Conservation (phyloP, 116 monocot species). For the Papilionanthe hybrid region DNA sequence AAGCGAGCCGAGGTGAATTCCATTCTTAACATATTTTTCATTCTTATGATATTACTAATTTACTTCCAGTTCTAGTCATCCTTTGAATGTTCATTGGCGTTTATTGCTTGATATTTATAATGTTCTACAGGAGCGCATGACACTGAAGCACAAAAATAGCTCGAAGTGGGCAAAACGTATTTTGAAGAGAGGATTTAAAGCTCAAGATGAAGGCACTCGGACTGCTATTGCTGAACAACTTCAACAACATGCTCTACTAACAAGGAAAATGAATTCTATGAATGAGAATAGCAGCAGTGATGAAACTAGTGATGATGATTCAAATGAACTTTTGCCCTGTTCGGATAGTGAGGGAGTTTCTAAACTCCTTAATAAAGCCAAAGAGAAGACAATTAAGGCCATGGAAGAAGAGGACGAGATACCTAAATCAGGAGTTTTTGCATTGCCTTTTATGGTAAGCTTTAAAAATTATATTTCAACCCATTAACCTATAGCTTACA, state of each 20-base stretch:
- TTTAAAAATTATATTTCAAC: conserved; percentile 1
- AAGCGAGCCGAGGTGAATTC: conserved; percentile 82
- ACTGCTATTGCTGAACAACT: conserved; percentile 88
- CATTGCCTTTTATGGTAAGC: conserved; percentile 91
- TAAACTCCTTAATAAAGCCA: conserved; percentile 61
- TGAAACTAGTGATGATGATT: conserved; percentile 52
- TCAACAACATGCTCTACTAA: conserved; percentile 62
- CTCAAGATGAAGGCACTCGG: conserved; percentile 87
- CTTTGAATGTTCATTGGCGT: conserved; percentile 3
- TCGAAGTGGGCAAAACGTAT: conserved; percentile 87
- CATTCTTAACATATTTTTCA: background rate
- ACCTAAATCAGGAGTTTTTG: conserved; percentile 60
- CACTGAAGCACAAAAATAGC: conserved; percentile 87
- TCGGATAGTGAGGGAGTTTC: conserved; percentile 26
- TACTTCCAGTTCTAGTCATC: background rate
- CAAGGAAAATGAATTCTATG: conserved; percentile 84
- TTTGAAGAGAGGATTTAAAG: conserved; percentile 62
- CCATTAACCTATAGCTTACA: background rate
- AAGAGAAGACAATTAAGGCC: conserved; percentile 52
- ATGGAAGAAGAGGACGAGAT: conserved; percentile 63
- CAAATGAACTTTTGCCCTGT: conserved; percentile 31
- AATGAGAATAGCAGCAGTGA: conserved; percentile 62
- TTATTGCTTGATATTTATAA: conserved; percentile 4
- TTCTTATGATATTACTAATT: background rate
- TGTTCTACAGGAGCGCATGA: conserved; percentile 72